These are phyloP conservation scores for Microdochium trichocladiopsis DNA, from an alignment of 2,329 filamentous ascomycete species.

Conservation along the genomic window DNA sequence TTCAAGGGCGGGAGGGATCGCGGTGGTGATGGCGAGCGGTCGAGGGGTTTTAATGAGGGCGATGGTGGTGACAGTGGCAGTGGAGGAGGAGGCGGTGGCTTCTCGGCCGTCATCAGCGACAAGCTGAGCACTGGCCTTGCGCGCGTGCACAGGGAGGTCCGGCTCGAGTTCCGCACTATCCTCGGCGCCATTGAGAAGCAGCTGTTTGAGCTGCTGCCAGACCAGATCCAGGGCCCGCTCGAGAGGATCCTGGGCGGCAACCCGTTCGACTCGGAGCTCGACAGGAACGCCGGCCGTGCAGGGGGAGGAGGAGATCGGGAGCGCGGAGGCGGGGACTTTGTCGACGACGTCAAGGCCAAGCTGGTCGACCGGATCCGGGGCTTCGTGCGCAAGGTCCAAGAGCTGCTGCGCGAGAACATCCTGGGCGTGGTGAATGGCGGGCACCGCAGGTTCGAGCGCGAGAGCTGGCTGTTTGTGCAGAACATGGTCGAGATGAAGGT, in stretches of 20 bases:
- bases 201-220: constrained; percentile 35
- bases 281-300: constrained; percentile 8
- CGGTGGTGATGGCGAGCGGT: constrained; percentile 16
- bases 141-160: constrained; percentile 34
- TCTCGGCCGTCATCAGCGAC: constrained; percentile 37
- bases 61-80: constrained; percentile 14
- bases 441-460: constrained; percentile 36
- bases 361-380: constrained; percentile 34
- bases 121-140: constrained; percentile 37
- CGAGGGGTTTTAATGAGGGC: constrained; percentile 21
- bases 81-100: constrained; percentile 23
- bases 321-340: constrained; percentile 24
- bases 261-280: constrained; percentile 35
- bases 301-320: constrained; percentile 7
- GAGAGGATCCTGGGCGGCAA: constrained; percentile 40
- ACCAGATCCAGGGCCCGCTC: constrained; percentile 32
- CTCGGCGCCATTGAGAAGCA: constrained; percentile 36
- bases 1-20: constrained; percentile 18
- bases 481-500: constrained; percentile 37
- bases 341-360: constrained; percentile 35
- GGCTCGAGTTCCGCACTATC: constrained; percentile 36
- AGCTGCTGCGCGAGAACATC: constrained; percentile 35
- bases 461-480: constrained; percentile 39
- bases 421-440: constrained; percentile 37
- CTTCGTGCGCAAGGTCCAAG: constrained; percentile 36